phyloP scores from a whole-genome alignment of 2,329 filamentous ascomycete species.

The Aphanoascus verrucosus region DNA sequence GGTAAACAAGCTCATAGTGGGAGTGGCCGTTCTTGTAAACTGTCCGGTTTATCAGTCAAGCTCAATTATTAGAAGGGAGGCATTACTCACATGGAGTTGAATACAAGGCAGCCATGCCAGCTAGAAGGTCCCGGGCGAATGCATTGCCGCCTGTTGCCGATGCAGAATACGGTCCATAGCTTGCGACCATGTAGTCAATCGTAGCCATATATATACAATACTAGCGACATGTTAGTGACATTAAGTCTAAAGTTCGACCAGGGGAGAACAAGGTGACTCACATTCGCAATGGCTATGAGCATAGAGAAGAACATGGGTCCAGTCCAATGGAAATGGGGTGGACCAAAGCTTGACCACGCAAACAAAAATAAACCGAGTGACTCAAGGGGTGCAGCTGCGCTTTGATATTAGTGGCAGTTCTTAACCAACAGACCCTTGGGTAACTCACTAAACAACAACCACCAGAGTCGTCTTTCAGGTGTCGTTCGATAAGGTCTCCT shows the following conservation, averaged over 20 bases:
- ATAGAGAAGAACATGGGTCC: conserved; percentile 49
- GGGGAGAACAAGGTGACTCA: conserved; percentile 26
- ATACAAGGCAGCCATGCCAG: conserved; percentile 51
- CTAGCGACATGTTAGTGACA: conserved; percentile 14
- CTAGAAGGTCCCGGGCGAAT: conserved; percentile 53
- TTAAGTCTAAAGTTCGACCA: not conserved
- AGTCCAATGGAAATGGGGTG: conserved; percentile 48
- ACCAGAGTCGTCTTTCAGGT: conserved; percentile 51
- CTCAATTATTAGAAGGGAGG: not conserved
- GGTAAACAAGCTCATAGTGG: conserved; percentile 44
- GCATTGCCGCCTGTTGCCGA: conserved; percentile 57
- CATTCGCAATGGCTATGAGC: conserved; percentile 52
- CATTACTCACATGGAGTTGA: conserved; percentile 39
- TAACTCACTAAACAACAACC: conserved; percentile 43
- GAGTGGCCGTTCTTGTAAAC: conserved; percentile 42
- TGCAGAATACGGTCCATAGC: conserved; percentile 53
- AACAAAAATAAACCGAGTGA: conserved; percentile 52
- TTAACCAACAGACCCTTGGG: not conserved
- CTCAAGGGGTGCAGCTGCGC: conserved; percentile 43
- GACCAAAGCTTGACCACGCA: conserved; percentile 49
- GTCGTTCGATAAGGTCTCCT: conserved; percentile 41
- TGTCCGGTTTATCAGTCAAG: not conserved
- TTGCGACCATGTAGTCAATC: conserved; percentile 58
- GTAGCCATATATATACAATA: conserved; percentile 50
- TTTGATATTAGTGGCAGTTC: not conserved